Base-by-base conservation (phyloP, 306 rosid genomes). In the Senna siamea region DNA sequence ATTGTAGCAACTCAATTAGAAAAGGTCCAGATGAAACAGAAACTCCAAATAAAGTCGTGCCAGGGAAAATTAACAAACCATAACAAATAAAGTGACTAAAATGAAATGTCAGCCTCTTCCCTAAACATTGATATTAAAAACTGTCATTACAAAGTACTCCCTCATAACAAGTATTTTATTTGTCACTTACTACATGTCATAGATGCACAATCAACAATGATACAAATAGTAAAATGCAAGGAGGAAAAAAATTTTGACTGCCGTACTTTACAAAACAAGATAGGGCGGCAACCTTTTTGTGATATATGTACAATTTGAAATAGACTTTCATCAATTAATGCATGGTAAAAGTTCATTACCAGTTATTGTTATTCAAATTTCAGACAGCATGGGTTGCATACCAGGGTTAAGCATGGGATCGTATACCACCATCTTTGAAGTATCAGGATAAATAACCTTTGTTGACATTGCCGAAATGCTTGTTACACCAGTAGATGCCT, bases 341-440 rank as follows among this genome's bases (percentile, higher is more conserved):
- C 53, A 47, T 12, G 61, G 12, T 11, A 41, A 20, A 61, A 32
- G 40, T n/a, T 46, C 14, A 57, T 44, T 46, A 46, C 50, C 38
- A 61, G 52, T 69, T 73, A 3, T 46, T 13, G 9, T 47, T 50
- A 68, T 44, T 73, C 43, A 65, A 56, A 61, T 37, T 62, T 74
- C 37, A 17, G 58, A 66, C 23, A 58, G 58, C 56, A 72, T 7
- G 35, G 47, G 23, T n/a, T 48, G 13, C 76, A 11, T 86, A 88
- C 98, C 91, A 17, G 91, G 88, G 73, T 81, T 91, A 59, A 88
- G 90, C 78, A 88, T 87, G 28, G 98, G 97, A 80, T 94, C 97
- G 82, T 89, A 93, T 56, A 91, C 47, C 69, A 78, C 77, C 98
- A 91, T 91, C 87, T 85, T 90, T 62, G 96, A 86, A 82, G 90